phyloP scores from a whole-genome alignment of 2,329 filamentous ascomycete genomes.

The Massarina eburnea region DNA sequence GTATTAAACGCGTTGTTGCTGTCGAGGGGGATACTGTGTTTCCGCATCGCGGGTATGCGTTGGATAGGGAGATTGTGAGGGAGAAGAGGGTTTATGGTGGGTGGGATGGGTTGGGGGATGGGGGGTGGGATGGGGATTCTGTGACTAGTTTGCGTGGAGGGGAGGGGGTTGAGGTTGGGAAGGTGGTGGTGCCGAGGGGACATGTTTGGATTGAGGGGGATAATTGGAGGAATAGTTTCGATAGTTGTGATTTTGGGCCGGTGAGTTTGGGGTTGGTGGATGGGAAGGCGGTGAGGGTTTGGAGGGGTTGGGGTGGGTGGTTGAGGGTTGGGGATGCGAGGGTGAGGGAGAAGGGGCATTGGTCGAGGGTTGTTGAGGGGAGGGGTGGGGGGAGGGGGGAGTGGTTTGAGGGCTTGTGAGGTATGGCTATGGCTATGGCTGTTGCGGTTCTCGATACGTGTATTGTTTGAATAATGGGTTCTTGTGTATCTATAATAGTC shows the following conservation, averaged over 20 bases:
- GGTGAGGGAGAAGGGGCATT: slow-evolving; percentile 46
- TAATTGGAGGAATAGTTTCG: slow-evolving; percentile 68
- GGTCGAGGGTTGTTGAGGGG: slow-evolving; percentile 45
- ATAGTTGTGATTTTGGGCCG: slow-evolving; percentile 91
- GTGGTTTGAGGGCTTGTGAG: background rate
- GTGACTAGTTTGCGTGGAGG: slow-evolving; percentile 18
- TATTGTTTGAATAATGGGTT: too few relatives aligned
- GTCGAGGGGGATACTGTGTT: slow-evolving; percentile 76
- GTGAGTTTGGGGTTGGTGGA: slow-evolving; percentile 74
- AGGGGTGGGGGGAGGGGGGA: background rate
- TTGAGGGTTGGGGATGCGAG: slow-evolving; percentile 56
- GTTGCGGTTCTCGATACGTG: too few relatives aligned
- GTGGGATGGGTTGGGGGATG: slow-evolving; percentile 31
- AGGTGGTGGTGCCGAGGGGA: slow-evolving; percentile 70
- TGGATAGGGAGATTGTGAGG: slow-evolving; percentile 29
- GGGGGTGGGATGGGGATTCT: too few relatives aligned
- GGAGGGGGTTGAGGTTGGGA: slow-evolving; percentile 23
- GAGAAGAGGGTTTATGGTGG: slow-evolving; percentile 19
- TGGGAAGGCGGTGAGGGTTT: slow-evolving; percentile 70
- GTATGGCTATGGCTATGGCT: background rate
- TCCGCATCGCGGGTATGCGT: slow-evolving; percentile 47
- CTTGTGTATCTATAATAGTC: too few relatives aligned
- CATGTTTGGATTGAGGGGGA: slow-evolving; percentile 98
- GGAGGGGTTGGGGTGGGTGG: slow-evolving; percentile 59
- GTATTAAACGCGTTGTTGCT: slow-evolving; percentile 81